Base-by-base conservation (phyloP, 306 rosid species). In the Herpetospermum pedunculosum region DNA sequence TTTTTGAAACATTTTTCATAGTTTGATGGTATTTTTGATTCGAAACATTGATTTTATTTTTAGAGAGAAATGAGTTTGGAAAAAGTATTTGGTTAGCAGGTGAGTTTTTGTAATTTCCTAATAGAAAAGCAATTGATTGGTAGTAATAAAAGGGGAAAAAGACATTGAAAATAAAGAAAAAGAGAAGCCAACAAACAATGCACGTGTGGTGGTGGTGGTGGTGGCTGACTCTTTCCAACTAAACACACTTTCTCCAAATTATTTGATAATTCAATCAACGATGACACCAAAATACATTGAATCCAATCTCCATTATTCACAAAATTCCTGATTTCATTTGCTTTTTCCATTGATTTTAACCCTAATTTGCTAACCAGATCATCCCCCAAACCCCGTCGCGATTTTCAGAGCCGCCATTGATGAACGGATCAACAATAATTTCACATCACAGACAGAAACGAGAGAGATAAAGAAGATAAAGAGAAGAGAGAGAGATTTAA, bases 191-290 rank as follows among this genome's bases (percentile, higher is more conserved):
- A 12, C 7, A 28, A 65, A 21, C 9, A 68, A 41, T 43, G 73
- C 73, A 68, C 73, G 73, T 68, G 73, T 67, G 53, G 3, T n/a
- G n/a, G n/a, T n/a, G n/a, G n/a, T n/a, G n/a, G n/a, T 65, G 72
- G 50, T 65, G 12, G 72, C 50, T 65, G 72, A 65, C 72, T 40
- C 49, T 38, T 65, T 65, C 72, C 50, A 65, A 23, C 72, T 23
- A 38, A 65, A 65, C 8, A 54, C 47, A 5, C 50, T 23, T 41
- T 41, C 53, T 43, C n/a, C 47, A 67, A 67, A 65, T 65, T 40
- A 25, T 63, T 35, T 60, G 32, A 18, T 18, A 32, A 60, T 16
- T 65, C 70, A 62, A 62, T 65, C 34, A 9, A 19, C 13, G 19
- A 28, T 2, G 18, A 13, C 25, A 55, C 16, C 35, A 3, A 26